Evolutionary conservation across 139 green algal genomes (phyloP).

Genomic region (Yamagishiella unicocca): DNA sequence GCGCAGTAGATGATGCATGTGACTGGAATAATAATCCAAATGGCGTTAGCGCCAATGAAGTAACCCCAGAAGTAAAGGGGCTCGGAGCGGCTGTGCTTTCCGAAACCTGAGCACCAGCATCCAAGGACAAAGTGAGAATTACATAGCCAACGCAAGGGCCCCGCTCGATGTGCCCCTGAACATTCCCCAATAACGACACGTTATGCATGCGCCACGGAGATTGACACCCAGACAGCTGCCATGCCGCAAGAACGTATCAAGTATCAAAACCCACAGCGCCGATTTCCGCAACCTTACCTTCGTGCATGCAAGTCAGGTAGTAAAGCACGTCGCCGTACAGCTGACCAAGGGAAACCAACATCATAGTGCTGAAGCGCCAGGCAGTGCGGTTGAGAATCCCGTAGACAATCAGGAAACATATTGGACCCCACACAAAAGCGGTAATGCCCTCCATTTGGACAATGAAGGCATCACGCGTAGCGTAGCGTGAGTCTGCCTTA

Average conservation of each 20-base stretch:
- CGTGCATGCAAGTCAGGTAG: slow-evolving; percentile 82
- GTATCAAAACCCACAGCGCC: too few species aligned
- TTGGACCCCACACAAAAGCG: slow-evolving; percentile 84
- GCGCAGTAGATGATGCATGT: slow-evolving; percentile 55
- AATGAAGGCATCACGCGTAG: slow-evolving; percentile 86
- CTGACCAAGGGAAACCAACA: slow-evolving; percentile 88
- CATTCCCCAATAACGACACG: too few species aligned
- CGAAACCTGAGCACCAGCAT: slow-evolving; percentile 46
- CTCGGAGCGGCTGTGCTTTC: slow-evolving; percentile 76
- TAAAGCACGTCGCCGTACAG: slow-evolving; percentile 94
- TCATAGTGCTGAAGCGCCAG: slow-evolving; percentile 78
- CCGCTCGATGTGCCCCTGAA: too few species aligned
- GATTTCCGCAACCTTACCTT: slow-evolving; percentile 71
- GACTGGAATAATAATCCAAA: slow-evolving; percentile 65
- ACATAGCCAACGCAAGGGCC: too few species aligned
- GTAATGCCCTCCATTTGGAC: slow-evolving; percentile 90
- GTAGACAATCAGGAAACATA: slow-evolving; percentile 77
- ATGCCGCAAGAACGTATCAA: too few species aligned
- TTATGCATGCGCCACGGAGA: too few species aligned
- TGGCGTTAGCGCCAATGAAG: slow-evolving; percentile 70
- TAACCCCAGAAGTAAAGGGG: slow-evolving; percentile 94
- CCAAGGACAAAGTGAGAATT: too few species aligned
- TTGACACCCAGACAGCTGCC: too few species aligned
- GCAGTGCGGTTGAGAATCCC: slow-evolving; percentile 61
- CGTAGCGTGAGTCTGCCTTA: slow-evolving; percentile 92